Evolutionary conservation across 352 stramenopile species (phyloP).

Genomic region (Globisporangium mamillatum): DNA sequence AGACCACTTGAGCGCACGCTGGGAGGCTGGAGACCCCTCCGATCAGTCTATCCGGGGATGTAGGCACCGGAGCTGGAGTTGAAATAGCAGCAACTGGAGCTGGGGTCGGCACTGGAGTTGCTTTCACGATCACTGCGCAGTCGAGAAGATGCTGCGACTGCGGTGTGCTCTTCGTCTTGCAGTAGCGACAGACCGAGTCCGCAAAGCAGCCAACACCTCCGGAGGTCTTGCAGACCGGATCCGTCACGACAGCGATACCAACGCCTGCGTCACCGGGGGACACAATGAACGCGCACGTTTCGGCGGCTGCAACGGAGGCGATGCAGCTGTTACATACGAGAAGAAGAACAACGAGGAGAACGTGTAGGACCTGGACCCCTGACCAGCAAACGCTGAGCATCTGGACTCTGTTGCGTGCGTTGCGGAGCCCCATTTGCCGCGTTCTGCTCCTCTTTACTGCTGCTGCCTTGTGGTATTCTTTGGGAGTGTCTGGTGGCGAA

Average conservation of each 20-base stretch:
- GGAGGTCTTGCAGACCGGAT: neutral
- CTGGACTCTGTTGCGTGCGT: neutral
- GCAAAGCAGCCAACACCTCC: slow-evolving; percentile 13
- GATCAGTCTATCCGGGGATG: neutral
- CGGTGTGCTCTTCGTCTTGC: slow-evolving; percentile 14
- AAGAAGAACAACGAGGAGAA: neutral
- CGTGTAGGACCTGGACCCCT: neutral
- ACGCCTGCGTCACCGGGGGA: slow-evolving; percentile 12
- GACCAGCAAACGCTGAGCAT: no score
- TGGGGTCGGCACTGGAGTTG: neutral
- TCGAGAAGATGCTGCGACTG: slow-evolving; percentile 19
- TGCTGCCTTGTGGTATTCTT: no score
- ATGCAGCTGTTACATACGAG: neutral
- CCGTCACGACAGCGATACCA: slow-evolving; percentile 14
- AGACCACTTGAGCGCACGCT: slow-evolving; percentile 7
- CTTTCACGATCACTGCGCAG: neutral
- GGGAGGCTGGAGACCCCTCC: neutral
- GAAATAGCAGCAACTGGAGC: neutral
- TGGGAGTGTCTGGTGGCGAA: no score
- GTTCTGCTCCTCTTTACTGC: neutral
- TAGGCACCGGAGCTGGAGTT: neutral
- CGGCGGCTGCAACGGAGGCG: neutral
- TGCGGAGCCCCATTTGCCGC: neutral
- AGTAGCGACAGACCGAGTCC: slow-evolving; percentile 18
- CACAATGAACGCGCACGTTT: slow-evolving; percentile 9